These are phyloP conservation scores for Gaeumannomyces tritici DNA, from an alignment of 2,329 filamentous ascomycete species.

Conservation along the genomic window DNA sequence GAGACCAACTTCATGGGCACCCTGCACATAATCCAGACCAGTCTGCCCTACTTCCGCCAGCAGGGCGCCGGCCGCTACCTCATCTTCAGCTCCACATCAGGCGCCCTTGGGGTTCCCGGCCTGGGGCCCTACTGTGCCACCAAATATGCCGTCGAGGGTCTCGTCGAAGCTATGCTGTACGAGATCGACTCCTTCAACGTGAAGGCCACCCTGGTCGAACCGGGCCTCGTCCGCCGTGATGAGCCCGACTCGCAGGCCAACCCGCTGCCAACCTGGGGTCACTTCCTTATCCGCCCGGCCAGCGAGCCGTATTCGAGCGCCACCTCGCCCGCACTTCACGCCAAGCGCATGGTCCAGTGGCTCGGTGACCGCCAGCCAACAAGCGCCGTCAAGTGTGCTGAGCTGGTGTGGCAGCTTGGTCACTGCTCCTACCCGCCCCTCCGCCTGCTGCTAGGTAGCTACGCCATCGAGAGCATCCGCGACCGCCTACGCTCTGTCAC, in stretches of 20 bases:
- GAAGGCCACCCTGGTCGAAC: slow-evolving; percentile 87
- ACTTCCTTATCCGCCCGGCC: slow-evolving; percentile 82
- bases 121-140: slow-evolving; percentile 92
- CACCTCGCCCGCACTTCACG: slow-evolving; percentile 78
- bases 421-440: slow-evolving; percentile 93
- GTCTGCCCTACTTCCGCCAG: slow-evolving; percentile 76
- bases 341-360: slow-evolving; percentile 89
- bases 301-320: slow-evolving; percentile 71
- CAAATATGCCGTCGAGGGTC: slow-evolving; percentile 91
- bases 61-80: slow-evolving; percentile 73
- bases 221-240: slow-evolving; percentile 78
- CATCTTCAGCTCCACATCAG: slow-evolving; percentile 89
- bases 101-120: slow-evolving; percentile 86
- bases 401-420: slow-evolving; percentile 87
- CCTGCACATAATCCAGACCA: slow-evolving; percentile 83
- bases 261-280: slow-evolving; percentile 73
- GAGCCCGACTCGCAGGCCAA: slow-evolving; percentile 37
- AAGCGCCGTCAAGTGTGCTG: slow-evolving; percentile 84
- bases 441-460: slow-evolving; percentile 77
- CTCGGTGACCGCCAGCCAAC: slow-evolving; percentile 86
- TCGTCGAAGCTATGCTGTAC: slow-evolving; percentile 95
- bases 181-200: slow-evolving; percentile 88
- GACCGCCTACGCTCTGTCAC: slow-evolving; percentile 84
- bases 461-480: slow-evolving; percentile 90
- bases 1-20: slow-evolving; percentile 97